A percentile compares a stretch with the other conserved stretches of the same genome.
Conservation (phyloP, 495 filamentous ascomycete genomes). For the Trichoderma orchidacearum region DNA sequence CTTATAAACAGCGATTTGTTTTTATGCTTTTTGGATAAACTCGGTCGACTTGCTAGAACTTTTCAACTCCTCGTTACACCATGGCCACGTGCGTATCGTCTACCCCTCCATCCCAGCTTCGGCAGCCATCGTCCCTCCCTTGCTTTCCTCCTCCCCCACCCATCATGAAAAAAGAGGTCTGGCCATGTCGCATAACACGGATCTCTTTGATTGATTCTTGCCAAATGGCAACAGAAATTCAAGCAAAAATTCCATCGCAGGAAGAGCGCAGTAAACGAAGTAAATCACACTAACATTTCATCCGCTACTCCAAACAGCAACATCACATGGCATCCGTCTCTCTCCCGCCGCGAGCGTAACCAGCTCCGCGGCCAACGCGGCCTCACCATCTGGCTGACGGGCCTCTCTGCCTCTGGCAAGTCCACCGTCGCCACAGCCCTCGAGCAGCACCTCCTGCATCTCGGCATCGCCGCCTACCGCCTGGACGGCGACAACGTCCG, state of each 20-base stretch:
- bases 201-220: too few relatives aligned
- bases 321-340: constrained; percentile 93
- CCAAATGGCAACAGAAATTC: too few relatives aligned
- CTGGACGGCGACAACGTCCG: constrained; percentile 98
- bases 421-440: constrained; percentile 92
- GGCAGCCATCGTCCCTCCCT: constrained; percentile 9
- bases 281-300: constrained; percentile 3
- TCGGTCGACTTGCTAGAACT: too few relatives aligned
- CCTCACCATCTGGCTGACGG: constrained; percentile 96
- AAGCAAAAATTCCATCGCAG: too few relatives aligned
- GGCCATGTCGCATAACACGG: too few relatives aligned
- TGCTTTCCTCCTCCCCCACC: constrained; percentile 5
- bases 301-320: constrained; percentile 43
- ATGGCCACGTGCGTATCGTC: constrained; percentile 22
- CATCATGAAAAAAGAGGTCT: too few relatives aligned
- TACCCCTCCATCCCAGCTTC: too few relatives aligned
- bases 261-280: too few relatives aligned
- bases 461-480: constrained; percentile 71
- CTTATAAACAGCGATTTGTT: too few relatives aligned
- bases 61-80: constrained; percentile 3
- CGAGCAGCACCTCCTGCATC: constrained; percentile 85
- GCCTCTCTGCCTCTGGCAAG: constrained; percentile 89
- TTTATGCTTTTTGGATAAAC: too few relatives aligned
- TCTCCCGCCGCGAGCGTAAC: constrained; percentile 77
- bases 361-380: constrained; percentile 68